phyloP scores from a whole-genome alignment of 106 monocot species.

The Allium fistulosum region DNA sequence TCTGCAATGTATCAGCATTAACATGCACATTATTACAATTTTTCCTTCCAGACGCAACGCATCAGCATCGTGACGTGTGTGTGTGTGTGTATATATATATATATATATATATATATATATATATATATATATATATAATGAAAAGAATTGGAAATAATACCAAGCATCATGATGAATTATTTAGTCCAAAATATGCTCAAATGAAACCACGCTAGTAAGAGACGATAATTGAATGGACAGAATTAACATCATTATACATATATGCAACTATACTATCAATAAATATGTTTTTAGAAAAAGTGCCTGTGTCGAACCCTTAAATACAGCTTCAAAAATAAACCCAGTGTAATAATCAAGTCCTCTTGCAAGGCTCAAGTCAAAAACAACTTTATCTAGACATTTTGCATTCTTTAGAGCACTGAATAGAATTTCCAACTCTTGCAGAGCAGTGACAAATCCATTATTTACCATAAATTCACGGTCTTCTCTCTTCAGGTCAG shows the following conservation, averaged over 20 bases:
- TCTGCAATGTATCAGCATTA: constrained; percentile 1
- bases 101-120: too few relatives aligned
- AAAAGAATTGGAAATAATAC: too few relatives aligned
- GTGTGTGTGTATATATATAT: too few relatives aligned
- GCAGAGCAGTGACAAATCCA: constrained; percentile 57
- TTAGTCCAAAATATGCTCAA: too few relatives aligned
- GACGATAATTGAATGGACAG: too few relatives aligned
- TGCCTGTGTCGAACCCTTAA: constrained; percentile 90
- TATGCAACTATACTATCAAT: too few relatives aligned
- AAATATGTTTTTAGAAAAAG: not conserved
- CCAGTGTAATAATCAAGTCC: constrained; percentile 99
- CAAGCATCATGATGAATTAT: too few relatives aligned
- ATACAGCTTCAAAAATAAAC: constrained; percentile 91
- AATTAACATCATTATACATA: too few relatives aligned
- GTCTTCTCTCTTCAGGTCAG: constrained; percentile 44
- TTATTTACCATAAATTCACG: constrained; percentile 57
- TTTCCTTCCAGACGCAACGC: too few relatives aligned
- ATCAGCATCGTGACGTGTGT: too few relatives aligned
- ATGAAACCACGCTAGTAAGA: too few relatives aligned
- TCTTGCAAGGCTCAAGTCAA: constrained; percentile 97
- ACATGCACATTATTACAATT: not conserved
- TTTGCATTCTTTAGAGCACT: constrained; percentile 65
- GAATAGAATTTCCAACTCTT: constrained; percentile 80
- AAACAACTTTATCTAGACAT: constrained; percentile 62
- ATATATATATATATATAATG: too few relatives aligned